phyloP scores from a whole-genome alignment of 2,329 filamentous ascomycete genomes.

The Trichoderma brevicompactum region DNA sequence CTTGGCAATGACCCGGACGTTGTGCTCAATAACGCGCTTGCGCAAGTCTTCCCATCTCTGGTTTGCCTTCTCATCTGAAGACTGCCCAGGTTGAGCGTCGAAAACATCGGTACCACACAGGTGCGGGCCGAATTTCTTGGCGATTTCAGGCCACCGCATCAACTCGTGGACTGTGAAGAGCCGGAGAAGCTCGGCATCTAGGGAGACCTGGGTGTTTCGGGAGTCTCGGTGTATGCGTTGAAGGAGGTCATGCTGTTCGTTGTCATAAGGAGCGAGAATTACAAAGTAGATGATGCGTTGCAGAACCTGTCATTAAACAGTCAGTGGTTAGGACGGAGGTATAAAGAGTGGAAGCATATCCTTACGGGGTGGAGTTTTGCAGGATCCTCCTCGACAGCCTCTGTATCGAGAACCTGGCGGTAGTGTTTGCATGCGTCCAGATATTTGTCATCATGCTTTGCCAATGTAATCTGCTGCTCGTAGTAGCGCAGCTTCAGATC shows the following conservation, averaged over 20 bases:
- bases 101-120: slow-evolving; percentile 91
- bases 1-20: slow-evolving; percentile 94
- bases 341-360: background rate
- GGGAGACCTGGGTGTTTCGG: slow-evolving; percentile 75
- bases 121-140: slow-evolving; percentile 85
- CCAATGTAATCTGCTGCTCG: slow-evolving; percentile 93
- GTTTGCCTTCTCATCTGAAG: slow-evolving; percentile 77
- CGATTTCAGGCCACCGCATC: slow-evolving; percentile 97
- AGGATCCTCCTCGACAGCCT: slow-evolving; percentile 89
- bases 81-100: slow-evolving; percentile 65
- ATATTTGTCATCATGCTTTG: slow-evolving; percentile 97
- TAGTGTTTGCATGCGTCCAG: slow-evolving; percentile 98
- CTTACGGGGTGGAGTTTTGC: slow-evolving; percentile 82
- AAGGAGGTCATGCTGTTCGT: slow-evolving; percentile 96
- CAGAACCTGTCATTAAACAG: slow-evolving; percentile 63
- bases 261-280: slow-evolving; percentile 95
- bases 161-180: slow-evolving; percentile 94
- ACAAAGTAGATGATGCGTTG: slow-evolving; percentile 98
- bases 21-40: slow-evolving; percentile 99
- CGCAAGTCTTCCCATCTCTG: slow-evolving; percentile 92
- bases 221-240: slow-evolving; percentile 88
- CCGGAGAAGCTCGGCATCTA: slow-evolving; percentile 85
- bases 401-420: slow-evolving; percentile 92
- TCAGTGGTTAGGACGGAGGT: background rate
- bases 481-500: slow-evolving; percentile 96